These are phyloP conservation scores for Brassica nigra DNA, from an alignment of 345 rosid species.

Conservation along the genomic window DNA sequence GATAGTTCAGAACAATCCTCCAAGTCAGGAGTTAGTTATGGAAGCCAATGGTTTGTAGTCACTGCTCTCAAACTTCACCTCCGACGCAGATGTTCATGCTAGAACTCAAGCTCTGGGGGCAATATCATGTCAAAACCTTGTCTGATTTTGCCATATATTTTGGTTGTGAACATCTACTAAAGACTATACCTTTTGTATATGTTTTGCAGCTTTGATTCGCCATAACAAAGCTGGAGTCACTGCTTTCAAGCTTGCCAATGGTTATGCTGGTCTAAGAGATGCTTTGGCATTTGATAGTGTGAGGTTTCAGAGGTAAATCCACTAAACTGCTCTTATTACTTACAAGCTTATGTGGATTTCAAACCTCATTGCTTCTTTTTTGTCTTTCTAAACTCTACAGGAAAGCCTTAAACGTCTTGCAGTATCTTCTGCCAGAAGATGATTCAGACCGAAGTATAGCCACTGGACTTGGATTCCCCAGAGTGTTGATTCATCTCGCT, in stretches of 20 bases:
- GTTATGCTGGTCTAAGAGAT: slow-evolving; percentile 76
- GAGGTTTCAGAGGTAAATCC: slow-evolving; percentile 78
- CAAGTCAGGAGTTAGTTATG: slow-evolving; percentile 58
- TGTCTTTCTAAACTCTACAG: slow-evolving; percentile 49
- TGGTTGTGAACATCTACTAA: slow-evolving; percentile 2
- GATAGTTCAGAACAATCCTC: slow-evolving; percentile 91
- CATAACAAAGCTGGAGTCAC: slow-evolving; percentile 81
- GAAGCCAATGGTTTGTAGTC: slow-evolving; percentile 56
- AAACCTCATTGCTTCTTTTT: neutral
- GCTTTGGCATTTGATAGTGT: slow-evolving; percentile 74
- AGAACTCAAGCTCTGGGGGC: slow-evolving; percentile 91
- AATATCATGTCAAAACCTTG: slow-evolving; percentile 62
- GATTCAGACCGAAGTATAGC: slow-evolving; percentile 60
- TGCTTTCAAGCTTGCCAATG: slow-evolving; percentile 87
- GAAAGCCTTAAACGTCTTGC: slow-evolving; percentile 46
- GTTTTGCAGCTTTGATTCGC: slow-evolving; percentile 68
- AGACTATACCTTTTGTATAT: neutral
- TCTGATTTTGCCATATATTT: neutral
- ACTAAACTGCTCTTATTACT: neutral
- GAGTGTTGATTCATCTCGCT: slow-evolving; percentile 83
- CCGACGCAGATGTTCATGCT: slow-evolving; percentile 69
- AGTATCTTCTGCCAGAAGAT: slow-evolving; percentile 78
- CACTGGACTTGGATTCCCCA: slow-evolving; percentile 72
- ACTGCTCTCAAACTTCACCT: slow-evolving; percentile 47
- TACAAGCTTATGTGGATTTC: neutral